These are phyloP conservation scores for Pulveroboletus ravenelii DNA, from an alignment of 768 basidiomycete species.

Conservation along the genomic window DNA sequence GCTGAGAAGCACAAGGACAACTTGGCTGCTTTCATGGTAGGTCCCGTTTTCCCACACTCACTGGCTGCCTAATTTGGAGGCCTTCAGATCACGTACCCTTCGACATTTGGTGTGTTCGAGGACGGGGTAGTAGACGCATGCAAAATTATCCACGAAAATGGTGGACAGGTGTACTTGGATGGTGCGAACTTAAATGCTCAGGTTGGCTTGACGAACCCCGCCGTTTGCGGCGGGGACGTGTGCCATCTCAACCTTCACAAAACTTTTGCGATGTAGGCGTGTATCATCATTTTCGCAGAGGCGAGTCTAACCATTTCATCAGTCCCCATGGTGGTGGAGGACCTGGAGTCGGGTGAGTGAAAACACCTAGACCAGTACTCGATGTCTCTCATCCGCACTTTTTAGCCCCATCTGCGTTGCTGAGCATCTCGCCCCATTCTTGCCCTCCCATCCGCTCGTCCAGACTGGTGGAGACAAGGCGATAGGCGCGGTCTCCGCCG, in stretches of 20 bases:
- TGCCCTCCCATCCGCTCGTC: slow-evolving; percentile 81
- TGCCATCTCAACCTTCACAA: slow-evolving; percentile 99
- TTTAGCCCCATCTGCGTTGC: slow-evolving; percentile 87
- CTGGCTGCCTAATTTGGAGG: slow-evolving; percentile 6
- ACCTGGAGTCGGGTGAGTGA: slow-evolving; percentile 81
- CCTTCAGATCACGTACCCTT: slow-evolving; percentile 86
- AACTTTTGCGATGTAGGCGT: slow-evolving; percentile 85
- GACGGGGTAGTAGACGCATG: slow-evolving; percentile 86
- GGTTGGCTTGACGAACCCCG: slow-evolving; percentile 88
- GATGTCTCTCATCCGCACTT: slow-evolving; percentile 1
- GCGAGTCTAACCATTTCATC: neutral
- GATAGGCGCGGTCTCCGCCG: slow-evolving; percentile 86
- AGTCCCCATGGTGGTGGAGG: slow-evolving; percentile 98
- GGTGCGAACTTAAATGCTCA: slow-evolving; percentile 94
- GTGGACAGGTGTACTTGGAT: slow-evolving; percentile 97
- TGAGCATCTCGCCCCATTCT: slow-evolving; percentile 89
- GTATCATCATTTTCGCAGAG: neutral
- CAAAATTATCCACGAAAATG: slow-evolving; percentile 88
- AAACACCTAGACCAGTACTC: neutral
- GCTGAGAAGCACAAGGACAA: slow-evolving; percentile 89
- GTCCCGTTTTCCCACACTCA: slow-evolving; percentile 17
- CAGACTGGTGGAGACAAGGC: slow-evolving; percentile 60
- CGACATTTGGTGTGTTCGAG: slow-evolving; percentile 98
- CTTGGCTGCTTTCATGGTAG: slow-evolving; percentile 92
- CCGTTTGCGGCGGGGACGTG: slow-evolving; percentile 94